Conservation (phyloP, 176 grass and related monocot genomes). For the Rhynchospora breviuscula region DNA sequence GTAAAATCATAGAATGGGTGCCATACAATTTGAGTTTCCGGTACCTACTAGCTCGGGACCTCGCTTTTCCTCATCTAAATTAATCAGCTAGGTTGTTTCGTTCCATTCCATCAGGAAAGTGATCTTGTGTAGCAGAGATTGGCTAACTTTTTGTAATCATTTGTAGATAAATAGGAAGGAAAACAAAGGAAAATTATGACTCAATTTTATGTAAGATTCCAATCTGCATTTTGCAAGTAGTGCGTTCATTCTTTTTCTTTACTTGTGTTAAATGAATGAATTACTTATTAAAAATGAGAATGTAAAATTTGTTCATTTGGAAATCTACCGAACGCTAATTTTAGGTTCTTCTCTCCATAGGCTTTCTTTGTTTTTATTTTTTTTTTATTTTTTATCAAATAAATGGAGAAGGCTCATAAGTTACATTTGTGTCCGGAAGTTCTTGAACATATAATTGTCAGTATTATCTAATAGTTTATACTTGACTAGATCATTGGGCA, state of each 20-base stretch:
- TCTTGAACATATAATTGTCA: too few relatives aligned
- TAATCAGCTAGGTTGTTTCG: slow-evolving; percentile 37
- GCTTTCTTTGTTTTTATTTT: too few relatives aligned
- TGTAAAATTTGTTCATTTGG: too few relatives aligned
- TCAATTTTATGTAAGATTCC: neutral
- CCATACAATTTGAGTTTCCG: slow-evolving; percentile 70
- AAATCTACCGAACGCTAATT: too few relatives aligned
- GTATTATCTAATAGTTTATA: too few relatives aligned
- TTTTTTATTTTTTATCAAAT: too few relatives aligned
- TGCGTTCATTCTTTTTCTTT: neutral
- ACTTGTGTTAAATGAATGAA: too few relatives aligned
- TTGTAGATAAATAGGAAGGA: slow-evolving; percentile 57
- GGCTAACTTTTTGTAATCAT: slow-evolving; percentile 29
- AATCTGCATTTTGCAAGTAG: neutral
- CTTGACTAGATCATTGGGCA: too few relatives aligned
- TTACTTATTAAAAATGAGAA: too few relatives aligned
- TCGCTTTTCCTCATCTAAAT: slow-evolving; percentile 77
- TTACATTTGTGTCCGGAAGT: too few relatives aligned
- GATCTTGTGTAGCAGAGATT: slow-evolving; percentile 14
- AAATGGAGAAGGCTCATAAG: too few relatives aligned
- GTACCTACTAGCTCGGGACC: slow-evolving; percentile 68
- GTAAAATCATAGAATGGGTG: slow-evolving; percentile 84
- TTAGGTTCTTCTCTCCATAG: too few relatives aligned
- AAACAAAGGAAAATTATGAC: slow-evolving; percentile 25
- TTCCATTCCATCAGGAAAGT: slow-evolving; percentile 1